phyloP scores from a whole-genome alignment of 768 basidiomycete species.

The Podaxis sp. region DNA sequence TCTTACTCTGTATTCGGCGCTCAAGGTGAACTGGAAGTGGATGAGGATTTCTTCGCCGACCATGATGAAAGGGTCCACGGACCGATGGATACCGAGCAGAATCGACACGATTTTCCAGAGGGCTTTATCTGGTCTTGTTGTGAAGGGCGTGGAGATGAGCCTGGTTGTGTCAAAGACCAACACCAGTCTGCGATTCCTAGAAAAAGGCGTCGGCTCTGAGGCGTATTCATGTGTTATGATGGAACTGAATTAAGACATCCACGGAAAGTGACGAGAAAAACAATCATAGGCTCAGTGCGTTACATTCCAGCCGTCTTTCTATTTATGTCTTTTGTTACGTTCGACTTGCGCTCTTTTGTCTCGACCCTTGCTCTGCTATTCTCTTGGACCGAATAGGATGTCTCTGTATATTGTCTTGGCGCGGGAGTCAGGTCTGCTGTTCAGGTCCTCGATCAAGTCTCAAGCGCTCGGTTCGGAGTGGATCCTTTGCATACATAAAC shows the following conservation, averaged over 20 bases:
- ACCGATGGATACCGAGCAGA: slow-evolving; percentile 39
- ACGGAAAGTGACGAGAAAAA: not conserved
- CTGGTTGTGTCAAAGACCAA: slow-evolving; percentile 39
- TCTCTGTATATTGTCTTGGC: not conserved
- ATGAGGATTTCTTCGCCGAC: slow-evolving; percentile 39
- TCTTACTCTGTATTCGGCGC: not conserved
- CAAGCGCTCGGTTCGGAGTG: not conserved
- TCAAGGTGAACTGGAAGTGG: slow-evolving; percentile 39
- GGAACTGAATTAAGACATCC: not conserved
- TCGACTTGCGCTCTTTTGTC: slow-evolving; percentile 12
- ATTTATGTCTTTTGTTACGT: slow-evolving; percentile 6
- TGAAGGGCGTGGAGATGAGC: slow-evolving; percentile 30
- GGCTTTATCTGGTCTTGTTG: slow-evolving; percentile 54
- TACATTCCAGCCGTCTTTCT: slow-evolving; percentile 2
- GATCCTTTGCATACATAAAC: not conserved
- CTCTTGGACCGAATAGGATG: slow-evolving; percentile 10
- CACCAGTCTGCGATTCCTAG: slow-evolving; percentile 31
- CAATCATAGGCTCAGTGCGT: slow-evolving; percentile 2
- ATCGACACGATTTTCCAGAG: slow-evolving; percentile 41
- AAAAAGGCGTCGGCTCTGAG: slow-evolving; percentile 29
- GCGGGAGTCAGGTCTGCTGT: slow-evolving; percentile 5
- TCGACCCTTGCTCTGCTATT: slow-evolving; percentile 4
- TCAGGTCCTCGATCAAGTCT: not conserved
- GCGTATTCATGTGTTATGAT: not conserved
- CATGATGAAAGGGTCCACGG: slow-evolving; percentile 50